Percentiles rank a stretch among this genome's conserved stretches.
These are phyloP conservation scores for Cardamine occulta DNA, from an alignment of 345 rosid genomes.

Conservation along the genomic window DNA sequence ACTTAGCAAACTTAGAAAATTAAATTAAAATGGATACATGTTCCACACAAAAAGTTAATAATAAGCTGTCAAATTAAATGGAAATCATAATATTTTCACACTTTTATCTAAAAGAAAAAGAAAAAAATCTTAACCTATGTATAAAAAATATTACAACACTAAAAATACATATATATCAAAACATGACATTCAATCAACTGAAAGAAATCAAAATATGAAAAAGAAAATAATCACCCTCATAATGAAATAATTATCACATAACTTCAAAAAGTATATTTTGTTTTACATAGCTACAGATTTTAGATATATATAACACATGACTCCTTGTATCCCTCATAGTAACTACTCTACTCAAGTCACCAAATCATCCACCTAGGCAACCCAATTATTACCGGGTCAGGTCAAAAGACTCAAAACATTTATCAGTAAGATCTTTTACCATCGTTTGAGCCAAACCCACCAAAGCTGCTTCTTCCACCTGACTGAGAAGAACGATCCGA, in stretches of 20 bases:
- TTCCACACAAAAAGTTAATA: too few relatives aligned
- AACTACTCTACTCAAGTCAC: slow-evolving; percentile 30
- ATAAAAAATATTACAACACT: neutral
- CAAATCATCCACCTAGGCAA: slow-evolving; percentile 11
- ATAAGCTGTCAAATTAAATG: too few relatives aligned
- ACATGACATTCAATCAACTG: neutral
- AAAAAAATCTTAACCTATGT: too few relatives aligned
- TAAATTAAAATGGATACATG: too few relatives aligned
- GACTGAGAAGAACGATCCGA: slow-evolving; percentile 52
- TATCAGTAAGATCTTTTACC: slow-evolving; percentile 38
- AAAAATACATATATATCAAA: neutral
- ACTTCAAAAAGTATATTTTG: slow-evolving; percentile 14
- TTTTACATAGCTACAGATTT: slow-evolving; percentile 36
- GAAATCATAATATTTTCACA: too few relatives aligned
- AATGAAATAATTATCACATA: slow-evolving; percentile 6
- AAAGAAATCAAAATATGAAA: neutral
- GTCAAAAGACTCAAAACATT: slow-evolving; percentile 11
- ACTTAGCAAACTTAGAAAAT: too few relatives aligned
- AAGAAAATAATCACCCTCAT: neutral
- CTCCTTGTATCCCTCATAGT: slow-evolving; percentile 14
- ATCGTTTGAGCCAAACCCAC: slow-evolving; percentile 45
- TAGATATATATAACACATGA: neutral
- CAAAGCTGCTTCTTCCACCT: slow-evolving; percentile 43
- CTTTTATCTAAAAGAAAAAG: too few relatives aligned
- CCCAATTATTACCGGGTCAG: slow-evolving; percentile 27